phyloP scores from a whole-genome alignment of 441 rosid genomes.

The Adansonia rubrostipa region DNA sequence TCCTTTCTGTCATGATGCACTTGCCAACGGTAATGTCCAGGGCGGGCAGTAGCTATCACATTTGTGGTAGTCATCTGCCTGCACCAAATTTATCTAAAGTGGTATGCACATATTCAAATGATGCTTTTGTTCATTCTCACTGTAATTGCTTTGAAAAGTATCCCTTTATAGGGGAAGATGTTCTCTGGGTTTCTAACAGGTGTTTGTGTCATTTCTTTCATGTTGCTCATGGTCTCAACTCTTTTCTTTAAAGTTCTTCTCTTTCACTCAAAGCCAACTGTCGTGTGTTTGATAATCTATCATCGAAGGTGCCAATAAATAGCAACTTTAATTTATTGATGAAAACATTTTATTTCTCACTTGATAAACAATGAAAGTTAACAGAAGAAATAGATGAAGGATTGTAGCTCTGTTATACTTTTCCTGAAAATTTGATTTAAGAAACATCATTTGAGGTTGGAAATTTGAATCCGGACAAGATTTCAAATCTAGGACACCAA shows the following conservation, averaged over 20 bases:
- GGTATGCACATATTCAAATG: conserved; percentile 1
- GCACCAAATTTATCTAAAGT: neutral
- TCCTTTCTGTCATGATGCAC: neutral
- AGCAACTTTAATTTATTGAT: neutral
- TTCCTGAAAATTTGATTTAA: conserved; percentile 15
- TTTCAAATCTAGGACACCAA: neutral
- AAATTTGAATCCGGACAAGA: conserved; percentile 4
- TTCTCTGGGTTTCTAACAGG: neutral
- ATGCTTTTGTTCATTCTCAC: neutral
- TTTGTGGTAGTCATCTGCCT: conserved; percentile 3
- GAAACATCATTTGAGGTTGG: neutral
- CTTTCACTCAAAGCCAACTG: neutral
- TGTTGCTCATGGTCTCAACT: neutral
- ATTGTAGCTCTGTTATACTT: neutral
- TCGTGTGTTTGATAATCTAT: neutral
- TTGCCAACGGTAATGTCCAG: neutral
- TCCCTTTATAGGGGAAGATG: neutral
- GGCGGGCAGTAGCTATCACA: neutral
- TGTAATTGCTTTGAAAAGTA: neutral
- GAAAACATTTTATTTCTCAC: neutral
- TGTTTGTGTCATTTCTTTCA: conserved; percentile 1
- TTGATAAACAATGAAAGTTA: neutral
- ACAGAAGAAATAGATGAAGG: neutral
- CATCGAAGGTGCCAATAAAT: neutral
- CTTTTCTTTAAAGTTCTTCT: neutral